Evolutionary conservation across 106 monocot species (phyloP), one percentile per base, ranked within the genome.

Genomic region (Xerophyta viscosa): DNA sequence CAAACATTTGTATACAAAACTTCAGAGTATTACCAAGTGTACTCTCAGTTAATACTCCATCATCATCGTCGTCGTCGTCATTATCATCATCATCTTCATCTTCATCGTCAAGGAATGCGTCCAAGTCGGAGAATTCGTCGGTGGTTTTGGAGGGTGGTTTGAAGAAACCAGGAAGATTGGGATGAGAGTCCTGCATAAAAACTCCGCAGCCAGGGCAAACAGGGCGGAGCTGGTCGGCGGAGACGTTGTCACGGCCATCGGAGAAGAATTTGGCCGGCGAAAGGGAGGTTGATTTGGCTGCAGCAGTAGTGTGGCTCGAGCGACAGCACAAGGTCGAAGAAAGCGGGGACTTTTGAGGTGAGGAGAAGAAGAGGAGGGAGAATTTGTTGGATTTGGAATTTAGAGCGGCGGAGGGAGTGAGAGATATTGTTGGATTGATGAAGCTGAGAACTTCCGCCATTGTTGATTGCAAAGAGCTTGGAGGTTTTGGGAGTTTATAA

Each of bases 171-270:
- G 90, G 96, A 41, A 82, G 71, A 24, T 90, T 70, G 46, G 82
- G 77, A 69, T 98, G 62, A 2, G 44, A 24, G 26, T 86, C 79
- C 60, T 98, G 98, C 98, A 98, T 86, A 73, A 82, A 82, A 41
- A 98, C 74, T 8, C 98, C 98, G 58, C 98, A 98, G 0, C 98
- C 98, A 6, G 90, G 82, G 58, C 98, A 98, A 26, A 83, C 68
- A 42, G 57, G 66, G 54, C 65, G 73, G 25, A 29, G 56, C 31
- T 71, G 73, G 50, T 86, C 90, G 11, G 60, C 63, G 17, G 77
- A 73, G 49, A 82, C 86, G 13, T 63, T 60, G n/a, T 80, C 79
- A 46, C 65, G 64, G 0, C 98, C 98, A 29, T 89, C 76, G 69
- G 86, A 90, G 61, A 90, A 78, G 6, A 75, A 3, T 18, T 12